phyloP scores from a whole-genome alignment of 1,139 yeast genomes.

The Saccharomycopsis hybrid region DNA sequence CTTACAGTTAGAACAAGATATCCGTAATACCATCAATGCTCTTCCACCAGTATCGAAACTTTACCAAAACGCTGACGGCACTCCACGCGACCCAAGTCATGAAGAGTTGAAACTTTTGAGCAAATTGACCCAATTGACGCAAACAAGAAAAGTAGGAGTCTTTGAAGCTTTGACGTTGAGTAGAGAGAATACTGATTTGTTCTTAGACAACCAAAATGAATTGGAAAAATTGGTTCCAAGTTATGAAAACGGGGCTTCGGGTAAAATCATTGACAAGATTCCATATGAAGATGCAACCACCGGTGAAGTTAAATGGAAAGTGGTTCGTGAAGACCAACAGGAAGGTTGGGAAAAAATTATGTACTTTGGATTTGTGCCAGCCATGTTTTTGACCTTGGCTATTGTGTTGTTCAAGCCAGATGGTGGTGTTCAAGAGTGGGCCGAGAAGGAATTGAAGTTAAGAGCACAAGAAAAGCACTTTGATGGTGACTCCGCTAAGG shows the following conservation, averaged over 20 bases:
- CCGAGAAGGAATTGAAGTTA: slow-evolving; percentile 72
- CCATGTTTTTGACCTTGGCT: slow-evolving; percentile 40
- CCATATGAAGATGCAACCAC: slow-evolving; percentile 76
- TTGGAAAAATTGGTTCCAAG: slow-evolving; percentile 51
- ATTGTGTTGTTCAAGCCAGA: slow-evolving; percentile 42
- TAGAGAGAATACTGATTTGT: slow-evolving; percentile 52
- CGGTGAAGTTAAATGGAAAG: slow-evolving; percentile 75
- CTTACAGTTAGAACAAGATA: slow-evolving; percentile 26
- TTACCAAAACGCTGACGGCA: slow-evolving; percentile 73
- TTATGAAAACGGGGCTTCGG: slow-evolving; percentile 54
- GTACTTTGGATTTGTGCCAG: slow-evolving; percentile 69
- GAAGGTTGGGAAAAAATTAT: slow-evolving; percentile 83
- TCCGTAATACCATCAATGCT: slow-evolving; percentile 27
- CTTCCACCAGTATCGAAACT: slow-evolving; percentile 53
- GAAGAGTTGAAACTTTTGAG: slow-evolving; percentile 70
- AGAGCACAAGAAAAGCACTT: slow-evolving; percentile 63
- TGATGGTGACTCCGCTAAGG: slow-evolving; percentile 47
- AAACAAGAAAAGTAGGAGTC: slow-evolving; percentile 52
- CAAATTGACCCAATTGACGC: slow-evolving; percentile 57
- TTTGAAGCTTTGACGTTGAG: slow-evolving; percentile 56
- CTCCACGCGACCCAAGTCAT: slow-evolving; percentile 67
- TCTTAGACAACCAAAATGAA: slow-evolving; percentile 57
- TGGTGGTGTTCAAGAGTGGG: slow-evolving; percentile 59
- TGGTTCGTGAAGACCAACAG: slow-evolving; percentile 67
- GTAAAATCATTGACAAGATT: slow-evolving; percentile 68